These are phyloP conservation scores for Escallonia rubra DNA, from an alignment of 129 eudicot species.

Conservation along the genomic window DNA sequence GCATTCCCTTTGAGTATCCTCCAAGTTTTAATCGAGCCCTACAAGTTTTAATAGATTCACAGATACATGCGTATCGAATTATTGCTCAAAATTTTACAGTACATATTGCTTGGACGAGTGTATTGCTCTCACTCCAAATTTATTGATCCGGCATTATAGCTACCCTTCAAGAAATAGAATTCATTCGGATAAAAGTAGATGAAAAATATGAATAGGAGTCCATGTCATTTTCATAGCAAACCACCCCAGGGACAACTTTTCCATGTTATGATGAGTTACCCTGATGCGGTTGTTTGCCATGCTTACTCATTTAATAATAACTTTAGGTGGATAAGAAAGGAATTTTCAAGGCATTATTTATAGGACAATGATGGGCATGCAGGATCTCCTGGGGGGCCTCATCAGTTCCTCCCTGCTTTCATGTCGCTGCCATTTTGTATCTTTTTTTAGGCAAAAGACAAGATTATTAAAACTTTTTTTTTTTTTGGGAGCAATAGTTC, in stretches of 20 bases:
- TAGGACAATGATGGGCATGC: background rate
- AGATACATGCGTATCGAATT: too few species aligned
- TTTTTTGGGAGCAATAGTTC: constrained; percentile 14
- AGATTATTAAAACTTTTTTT: constrained; percentile 1
- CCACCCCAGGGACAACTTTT: background rate
- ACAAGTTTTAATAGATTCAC: too few species aligned
- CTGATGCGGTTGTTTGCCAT: constrained; percentile 8
- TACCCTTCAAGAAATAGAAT: background rate
- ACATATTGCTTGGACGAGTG: background rate
- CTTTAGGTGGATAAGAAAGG: background rate
- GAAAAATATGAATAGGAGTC: background rate
- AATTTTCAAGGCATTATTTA: constrained; percentile 2
- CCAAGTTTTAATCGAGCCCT: too few species aligned
- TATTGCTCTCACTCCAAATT: background rate
- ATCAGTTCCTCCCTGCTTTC: background rate
- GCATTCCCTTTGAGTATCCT: too few species aligned
- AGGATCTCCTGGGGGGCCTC: background rate
- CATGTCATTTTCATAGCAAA: background rate
- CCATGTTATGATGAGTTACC: background rate
- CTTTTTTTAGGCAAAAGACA: constrained; percentile 5
- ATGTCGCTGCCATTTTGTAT: background rate
- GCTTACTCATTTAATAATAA: background rate
- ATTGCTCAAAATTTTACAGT: background rate
- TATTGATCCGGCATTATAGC: background rate
- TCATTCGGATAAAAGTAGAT: background rate